A percentile compares a stretch with the other conserved stretches of the same genome.
These are phyloP conservation scores for Solanum raphanifolium DNA, from an alignment of 257 asterid species.

Conservation along the genomic window DNA sequence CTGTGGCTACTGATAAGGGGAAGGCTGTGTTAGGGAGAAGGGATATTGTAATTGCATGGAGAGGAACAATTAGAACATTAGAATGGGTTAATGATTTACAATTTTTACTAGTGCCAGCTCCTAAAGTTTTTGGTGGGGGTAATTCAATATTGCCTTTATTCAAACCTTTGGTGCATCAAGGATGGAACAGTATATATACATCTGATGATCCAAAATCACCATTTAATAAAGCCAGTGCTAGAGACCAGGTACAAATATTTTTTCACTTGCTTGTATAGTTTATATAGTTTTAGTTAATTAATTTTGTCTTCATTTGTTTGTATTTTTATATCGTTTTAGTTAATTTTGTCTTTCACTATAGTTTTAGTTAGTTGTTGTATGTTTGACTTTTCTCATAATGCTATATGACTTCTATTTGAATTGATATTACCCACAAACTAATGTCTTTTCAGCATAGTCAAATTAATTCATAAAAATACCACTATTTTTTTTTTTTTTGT, in stretches of 20 bases:
- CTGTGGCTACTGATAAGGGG: conserved; percentile 77
- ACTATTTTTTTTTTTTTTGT: no score
- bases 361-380: neutral
- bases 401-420: neutral
- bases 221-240: conserved; percentile 46
- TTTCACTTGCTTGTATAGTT: neutral
- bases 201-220: conserved; percentile 59
- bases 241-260: conserved; percentile 45
- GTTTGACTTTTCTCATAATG: neutral
- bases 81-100: conserved; percentile 71
- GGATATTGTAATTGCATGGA: conserved; percentile 71
- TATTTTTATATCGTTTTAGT: no score
- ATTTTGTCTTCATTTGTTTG: neutral
- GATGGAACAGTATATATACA: conserved; percentile 73
- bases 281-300: neutral
- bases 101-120: conserved; percentile 41
- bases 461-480: neutral
- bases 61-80: conserved; percentile 53
- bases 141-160: neutral
- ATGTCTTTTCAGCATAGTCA: neutral
- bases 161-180: conserved; percentile 42
- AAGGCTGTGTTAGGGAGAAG: conserved; percentile 50
- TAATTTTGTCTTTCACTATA: no score
- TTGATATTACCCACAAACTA: neutral
- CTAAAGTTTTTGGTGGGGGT: conserved; percentile 33